Base-by-base conservation (phyloP, 352 stramenopile genomes). In the Globisporangium solare region DNA sequence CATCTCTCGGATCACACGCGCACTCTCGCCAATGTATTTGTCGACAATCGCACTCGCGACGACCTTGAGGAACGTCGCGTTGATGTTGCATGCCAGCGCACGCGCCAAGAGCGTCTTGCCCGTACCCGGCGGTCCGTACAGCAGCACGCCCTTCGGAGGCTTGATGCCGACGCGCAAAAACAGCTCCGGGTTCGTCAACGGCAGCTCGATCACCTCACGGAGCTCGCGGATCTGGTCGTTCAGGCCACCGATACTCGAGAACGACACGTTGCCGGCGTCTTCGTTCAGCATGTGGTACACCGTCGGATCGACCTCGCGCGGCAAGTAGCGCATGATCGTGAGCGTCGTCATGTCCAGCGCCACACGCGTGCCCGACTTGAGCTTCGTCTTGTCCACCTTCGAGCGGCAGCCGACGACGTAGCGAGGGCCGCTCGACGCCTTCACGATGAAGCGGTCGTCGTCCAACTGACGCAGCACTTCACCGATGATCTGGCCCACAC, bases 21-120 rank as follows among this genome's bases (percentile, higher is more conserved):
- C 96, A 57, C 94, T 99, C 77, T 99, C 97, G 60, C 98, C 98
- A 84, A 99, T 99, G 86, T 99, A 99, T 74, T 99, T 99, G 82
- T 99, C 97, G 7, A 99, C 97, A 68, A 99, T 99, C 17, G 96
- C 97, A 57, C 94, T 99, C 11, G 97, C 97, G 18, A 99, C 97
- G 39, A 99, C 96, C 79, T 99, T 99, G 53, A 99, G 83, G 74
- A 99, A 99, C 49, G 96, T 99, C 5, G 97, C 97, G 64, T 97
- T 97, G 72, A 99, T 99, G 76, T 99, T 99, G 75, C 87, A 99
- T 14, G 98, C 97, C 20, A 99, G 73, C 17, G 97, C 97, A 61
- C 96, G 92, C 42, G 98, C 98, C 24, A 99, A 70, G 20, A 99
- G 79, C 13, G 98, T 99, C 79, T 99, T 99, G 46, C 97, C 97